These are phyloP conservation scores for Exophiala aquamarina DNA, from an alignment of 2,329 filamentous ascomycete species.

Conservation along the genomic window DNA sequence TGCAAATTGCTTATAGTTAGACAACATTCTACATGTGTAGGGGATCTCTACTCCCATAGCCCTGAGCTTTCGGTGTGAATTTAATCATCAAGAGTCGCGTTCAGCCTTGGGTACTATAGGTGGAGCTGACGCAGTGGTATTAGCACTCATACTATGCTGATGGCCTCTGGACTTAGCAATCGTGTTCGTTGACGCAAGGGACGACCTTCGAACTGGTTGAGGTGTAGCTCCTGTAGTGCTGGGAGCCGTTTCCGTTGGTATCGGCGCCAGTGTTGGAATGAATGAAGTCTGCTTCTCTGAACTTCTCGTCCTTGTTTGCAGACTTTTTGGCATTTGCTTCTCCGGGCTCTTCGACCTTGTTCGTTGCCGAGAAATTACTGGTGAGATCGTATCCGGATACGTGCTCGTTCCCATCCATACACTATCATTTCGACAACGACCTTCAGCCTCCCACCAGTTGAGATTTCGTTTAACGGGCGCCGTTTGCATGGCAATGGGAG, in stretches of 20 bases:
- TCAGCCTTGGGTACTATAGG: too few relatives aligned
- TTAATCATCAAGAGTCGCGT: too few relatives aligned
- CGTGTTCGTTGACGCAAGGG: neutral
- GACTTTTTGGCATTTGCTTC: neutral
- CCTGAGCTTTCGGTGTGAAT: too few relatives aligned
- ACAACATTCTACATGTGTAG: too few relatives aligned
- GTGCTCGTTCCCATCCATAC: slow-evolving; percentile 25
- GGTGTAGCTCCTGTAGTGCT: neutral
- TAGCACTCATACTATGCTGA: too few relatives aligned
- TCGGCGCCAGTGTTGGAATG: slow-evolving; percentile 7
- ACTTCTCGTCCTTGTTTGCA: slow-evolving; percentile 10
- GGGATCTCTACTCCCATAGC: too few relatives aligned
- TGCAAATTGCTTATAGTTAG: too few relatives aligned
- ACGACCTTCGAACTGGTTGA: neutral
- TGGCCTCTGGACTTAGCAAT: too few relatives aligned
- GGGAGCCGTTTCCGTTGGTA: slow-evolving; percentile 1
- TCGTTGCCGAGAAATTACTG: slow-evolving; percentile 9
- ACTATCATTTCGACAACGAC: slow-evolving; percentile 25
- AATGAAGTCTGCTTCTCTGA: slow-evolving; percentile 2
- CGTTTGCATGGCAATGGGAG: too few relatives aligned
- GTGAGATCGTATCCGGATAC: slow-evolving; percentile 6
- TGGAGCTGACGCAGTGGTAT: too few relatives aligned
- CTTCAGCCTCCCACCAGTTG: slow-evolving; percentile 28
- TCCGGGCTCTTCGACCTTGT: slow-evolving; percentile 19
- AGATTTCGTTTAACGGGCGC: slow-evolving; percentile 1